Evolutionary conservation across 768 basidiomycete genomes (phyloP), one percentile per base, ranked within the genome.

Genomic region (Termitomyces sp.): DNA sequence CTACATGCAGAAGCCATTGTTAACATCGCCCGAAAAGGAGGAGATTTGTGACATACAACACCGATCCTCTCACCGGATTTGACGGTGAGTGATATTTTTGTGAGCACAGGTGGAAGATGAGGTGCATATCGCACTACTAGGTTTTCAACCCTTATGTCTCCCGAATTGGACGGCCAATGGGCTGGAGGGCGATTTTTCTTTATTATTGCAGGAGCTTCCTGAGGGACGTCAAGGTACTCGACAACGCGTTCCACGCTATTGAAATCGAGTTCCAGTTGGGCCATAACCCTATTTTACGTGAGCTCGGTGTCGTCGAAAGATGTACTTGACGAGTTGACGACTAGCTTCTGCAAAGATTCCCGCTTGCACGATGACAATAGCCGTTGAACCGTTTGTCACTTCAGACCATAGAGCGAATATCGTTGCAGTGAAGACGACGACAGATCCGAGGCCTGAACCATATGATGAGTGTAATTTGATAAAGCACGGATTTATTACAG

Each of bases 171-270:
- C 3, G 87, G 86, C 87, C 86, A 88, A 58, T 82, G 83, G 2
- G 85, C 86, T 1, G 87, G 87, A n/a, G 87, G 84, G 46, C 82
- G 75, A 49, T 63, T 73, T 37, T 75, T 73, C 26, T 80, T 72
- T 50, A 84, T 75, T 43, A 83, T 69, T 0, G 84, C 78, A 41
- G 84, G 83, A 0, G 85, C 84, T 67, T 90, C 87, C 65, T 87
- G 84, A 1, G 80, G 77, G 8, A 87, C 76, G 35, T 80, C 78
- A 19, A 88, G 72, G 63, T 88, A 88, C 66, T 88, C 87, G 15
- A 81, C 77, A 22, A 88, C 83, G 55, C 88, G 81, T 62, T 90
- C 87, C 1, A 88, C 81, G 38, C 84, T 83, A 62, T 87, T 88
- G 68, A 87, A 88, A 61, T 88, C 85, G 12, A 88, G 76, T 64